Conservation (phyloP, 345 rosid species). For the thale cress (Arabidopsis thaliana) region DNA sequence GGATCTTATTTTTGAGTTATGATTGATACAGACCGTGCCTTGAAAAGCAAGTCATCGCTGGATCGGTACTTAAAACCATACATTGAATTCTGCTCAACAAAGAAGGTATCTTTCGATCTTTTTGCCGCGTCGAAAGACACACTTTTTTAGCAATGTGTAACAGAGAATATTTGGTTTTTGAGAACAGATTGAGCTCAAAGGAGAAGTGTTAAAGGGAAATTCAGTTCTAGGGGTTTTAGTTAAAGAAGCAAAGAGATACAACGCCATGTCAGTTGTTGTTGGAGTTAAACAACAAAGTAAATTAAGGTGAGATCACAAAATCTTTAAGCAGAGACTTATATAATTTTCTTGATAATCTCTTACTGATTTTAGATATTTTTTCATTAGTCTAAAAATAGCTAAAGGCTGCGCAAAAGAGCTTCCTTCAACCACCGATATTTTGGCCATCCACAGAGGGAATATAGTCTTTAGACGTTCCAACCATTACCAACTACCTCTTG, state of each 20-base stretch:
- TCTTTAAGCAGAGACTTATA: not conserved
- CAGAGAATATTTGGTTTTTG: constrained; percentile 6
- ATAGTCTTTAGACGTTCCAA: constrained; percentile 66
- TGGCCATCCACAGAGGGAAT: constrained; percentile 76
- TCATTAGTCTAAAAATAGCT: constrained; percentile 55
- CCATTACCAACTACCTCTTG: constrained; percentile 56
- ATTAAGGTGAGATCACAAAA: constrained; percentile 52
- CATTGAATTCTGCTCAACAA: constrained; percentile 65
- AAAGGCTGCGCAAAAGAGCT: constrained; percentile 71
- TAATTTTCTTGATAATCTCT: not conserved
- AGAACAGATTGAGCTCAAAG: constrained; percentile 66
- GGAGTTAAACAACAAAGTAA: constrained; percentile 61
- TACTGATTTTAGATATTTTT: constrained; percentile 29
- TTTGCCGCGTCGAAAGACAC: not conserved
- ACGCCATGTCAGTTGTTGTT: constrained; percentile 63
- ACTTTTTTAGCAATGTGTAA: not conserved
- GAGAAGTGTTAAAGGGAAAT: constrained; percentile 57
- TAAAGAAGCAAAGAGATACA: constrained; percentile 65
- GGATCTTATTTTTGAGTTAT: not conserved
- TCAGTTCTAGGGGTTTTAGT: constrained; percentile 64
- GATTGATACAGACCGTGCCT: constrained; percentile 56
- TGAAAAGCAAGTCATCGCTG: constrained; percentile 51
- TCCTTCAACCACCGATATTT: constrained; percentile 67
- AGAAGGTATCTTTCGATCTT: constrained; percentile 54
- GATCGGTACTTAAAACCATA: constrained; percentile 64